These are phyloP conservation scores for Trichoderma gamsii DNA, from an alignment of 495 filamentous ascomycete species.

Conservation along the genomic window DNA sequence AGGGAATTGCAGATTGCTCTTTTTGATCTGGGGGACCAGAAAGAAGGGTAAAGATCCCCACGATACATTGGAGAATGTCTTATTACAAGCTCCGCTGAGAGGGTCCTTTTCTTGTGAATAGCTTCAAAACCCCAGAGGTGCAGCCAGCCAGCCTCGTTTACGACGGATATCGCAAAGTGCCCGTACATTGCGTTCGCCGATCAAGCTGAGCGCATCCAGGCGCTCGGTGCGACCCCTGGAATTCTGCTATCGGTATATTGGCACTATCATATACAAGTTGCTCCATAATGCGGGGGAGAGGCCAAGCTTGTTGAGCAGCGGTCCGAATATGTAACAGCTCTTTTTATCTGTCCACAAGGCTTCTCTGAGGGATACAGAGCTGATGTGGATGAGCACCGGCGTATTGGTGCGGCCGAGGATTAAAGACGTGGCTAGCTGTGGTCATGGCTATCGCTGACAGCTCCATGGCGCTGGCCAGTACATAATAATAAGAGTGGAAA, in stretches of 20 bases:
- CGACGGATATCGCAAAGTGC: too few relatives aligned
- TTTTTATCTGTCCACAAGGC: neutral
- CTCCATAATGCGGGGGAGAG: neutral
- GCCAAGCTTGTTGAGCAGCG: neutral
- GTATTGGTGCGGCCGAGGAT: slow-evolving; percentile 2
- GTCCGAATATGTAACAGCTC: neutral
- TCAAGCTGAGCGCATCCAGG: slow-evolving; percentile 9
- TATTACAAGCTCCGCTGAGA: neutral
- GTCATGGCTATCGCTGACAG: neutral
- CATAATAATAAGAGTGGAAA: too few relatives aligned
- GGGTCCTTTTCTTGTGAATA: neutral
- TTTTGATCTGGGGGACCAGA: too few relatives aligned
- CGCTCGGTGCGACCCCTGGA: neutral
- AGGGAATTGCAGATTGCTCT: too few relatives aligned
- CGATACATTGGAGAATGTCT: neutral
- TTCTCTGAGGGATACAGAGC: neutral
- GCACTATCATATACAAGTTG: neutral
- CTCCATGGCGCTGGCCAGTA: neutral
- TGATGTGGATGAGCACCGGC: neutral
- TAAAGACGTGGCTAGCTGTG: neutral
- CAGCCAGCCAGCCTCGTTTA: neutral
- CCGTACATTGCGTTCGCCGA: neutral
- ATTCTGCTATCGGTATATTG: neutral
- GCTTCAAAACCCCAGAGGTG: neutral
- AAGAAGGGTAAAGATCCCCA: too few relatives aligned